Conservation (phyloP, 1,284 basidiomycete species). For the Kwoniella shivajii region DNA sequence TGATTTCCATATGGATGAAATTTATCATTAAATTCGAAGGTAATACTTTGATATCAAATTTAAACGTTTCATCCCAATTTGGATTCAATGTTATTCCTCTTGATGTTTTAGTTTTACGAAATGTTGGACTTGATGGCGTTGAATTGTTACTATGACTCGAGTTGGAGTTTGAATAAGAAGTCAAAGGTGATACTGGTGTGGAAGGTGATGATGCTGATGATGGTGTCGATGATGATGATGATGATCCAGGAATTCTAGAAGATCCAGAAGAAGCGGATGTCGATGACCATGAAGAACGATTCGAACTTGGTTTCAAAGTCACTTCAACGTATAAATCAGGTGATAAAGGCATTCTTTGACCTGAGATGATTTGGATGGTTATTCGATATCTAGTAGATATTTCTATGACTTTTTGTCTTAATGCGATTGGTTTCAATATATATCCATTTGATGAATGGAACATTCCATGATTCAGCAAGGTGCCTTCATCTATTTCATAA, state of each 20-base stretch:
- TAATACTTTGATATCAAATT: no score
- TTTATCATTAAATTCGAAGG: conserved; percentile 72
- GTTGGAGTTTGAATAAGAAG: no score
- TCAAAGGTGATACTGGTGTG: not conserved
- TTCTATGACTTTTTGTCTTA: conserved; percentile 69
- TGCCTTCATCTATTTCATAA: conserved; percentile 67
- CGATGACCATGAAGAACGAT: conserved; percentile 1
- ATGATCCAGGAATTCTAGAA: conserved; percentile 5
- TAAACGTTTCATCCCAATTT: conserved; percentile 80
- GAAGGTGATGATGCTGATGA: not conserved
- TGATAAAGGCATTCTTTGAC: conserved; percentile 83
- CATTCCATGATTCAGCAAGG: conserved; percentile 91
- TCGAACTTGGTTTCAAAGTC: conserved; percentile 22
- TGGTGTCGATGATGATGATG: conserved; percentile 8
- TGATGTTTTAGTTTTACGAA: conserved; percentile 61
- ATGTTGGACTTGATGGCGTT: conserved; percentile 18
- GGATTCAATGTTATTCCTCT: conserved; percentile 90
- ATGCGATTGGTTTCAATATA: conserved; percentile 81
- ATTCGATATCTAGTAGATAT: conserved; percentile 58
- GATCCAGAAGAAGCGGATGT: conserved; percentile 8
- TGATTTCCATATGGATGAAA: conserved; percentile 77
- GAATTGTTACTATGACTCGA: no score
- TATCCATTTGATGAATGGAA: conserved; percentile 90
- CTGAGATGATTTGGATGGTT: conserved; percentile 73
- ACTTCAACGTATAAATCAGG: conserved; percentile 60